Base-by-base conservation (phyloP, 108 stramenopile genomes). In the Nitzschia sp. region DNA sequence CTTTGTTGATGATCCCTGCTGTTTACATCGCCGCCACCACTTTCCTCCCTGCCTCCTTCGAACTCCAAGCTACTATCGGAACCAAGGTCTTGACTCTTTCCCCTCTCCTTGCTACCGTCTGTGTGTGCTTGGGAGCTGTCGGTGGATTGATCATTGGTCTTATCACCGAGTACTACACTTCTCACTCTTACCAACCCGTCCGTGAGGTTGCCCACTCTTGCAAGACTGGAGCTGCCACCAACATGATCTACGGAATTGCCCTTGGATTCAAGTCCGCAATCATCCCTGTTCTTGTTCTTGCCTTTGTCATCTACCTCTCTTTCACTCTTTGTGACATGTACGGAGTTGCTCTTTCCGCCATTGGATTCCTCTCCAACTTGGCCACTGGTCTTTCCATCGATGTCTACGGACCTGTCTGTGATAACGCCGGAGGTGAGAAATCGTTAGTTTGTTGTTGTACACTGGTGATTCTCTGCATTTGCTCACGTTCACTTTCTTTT, bases 151-250 rank as follows among this genome's bases (percentile, higher is more conserved):
- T 90, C 71, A 97, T 98, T 75, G 98, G 98, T 62, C 85, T 96
- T 54, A 67, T 97, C 80, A 99, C 98, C 19, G 98, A 99, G 89
- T 99, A 97, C 88, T 98, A 93, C 92, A 99, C 98, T 20, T 95
- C 95, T 10, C 91, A 97, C 74, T 92, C 93, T 37, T 97, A 96
- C 80, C 61, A 69, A 42, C 98, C 98, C 2, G 96, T 97, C 15
- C 88, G 92, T 38, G 96, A 96, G 78, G 84, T 98, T 57, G 95
- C 96, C 56, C 65, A 96, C 66, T 72, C 86, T 53, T 96, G 96
- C 84, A 97, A 96, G 89, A 96, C 96, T 40, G 98, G 98, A 39
- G 90, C 96, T 41, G 98, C 98, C 26, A 97, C 97, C 67, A 97
- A 97, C 81, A 95, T 99, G 95, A 99, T 99, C 69, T 96, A 96